Conservation (phyloP, 2,329 filamentous ascomycete genomes). For the Ceratocystis colombiana region DNA sequence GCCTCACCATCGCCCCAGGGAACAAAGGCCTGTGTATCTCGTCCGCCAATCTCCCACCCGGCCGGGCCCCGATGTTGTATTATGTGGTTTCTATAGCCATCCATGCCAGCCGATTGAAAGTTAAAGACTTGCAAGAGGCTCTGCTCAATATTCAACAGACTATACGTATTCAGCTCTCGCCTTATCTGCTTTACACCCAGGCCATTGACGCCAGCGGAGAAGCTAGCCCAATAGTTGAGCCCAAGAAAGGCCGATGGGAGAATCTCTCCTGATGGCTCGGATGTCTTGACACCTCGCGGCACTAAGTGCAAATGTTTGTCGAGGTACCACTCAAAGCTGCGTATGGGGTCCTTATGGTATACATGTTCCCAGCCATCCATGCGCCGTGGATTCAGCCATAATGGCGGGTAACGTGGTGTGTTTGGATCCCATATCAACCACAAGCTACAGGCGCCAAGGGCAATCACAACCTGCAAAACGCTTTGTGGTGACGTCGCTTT, state of each 20-base stretch:
- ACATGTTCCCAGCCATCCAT: conserved; percentile 5
- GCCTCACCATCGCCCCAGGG: background rate
- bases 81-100: background rate
- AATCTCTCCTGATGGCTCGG: conserved; percentile 7
- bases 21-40: background rate
- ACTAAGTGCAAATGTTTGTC: conserved; percentile 12
- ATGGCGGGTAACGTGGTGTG: background rate
- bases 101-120: conserved; percentile 5
- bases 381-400: conserved; percentile 5
- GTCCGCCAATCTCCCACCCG: conserved; percentile 3
- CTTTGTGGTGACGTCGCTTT: background rate
- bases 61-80: background rate
- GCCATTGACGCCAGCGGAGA: background rate
- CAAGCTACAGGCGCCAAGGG: conserved; percentile 4
- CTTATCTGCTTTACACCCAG: background rate
- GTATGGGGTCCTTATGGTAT: background rate
- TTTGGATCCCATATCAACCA: conserved; percentile 13
- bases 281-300: background rate
- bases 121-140: conserved; percentile 14
- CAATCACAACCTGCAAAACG: conserved; percentile 2
- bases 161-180: background rate
- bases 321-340: conserved; percentile 7
- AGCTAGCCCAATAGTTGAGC: background rate
- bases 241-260: conserved; percentile 6
- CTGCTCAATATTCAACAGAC: conserved; percentile 15